Evolutionary conservation across 108 stramenopile genomes (phyloP).

Genomic region (Skeletonema marinoi): DNA sequence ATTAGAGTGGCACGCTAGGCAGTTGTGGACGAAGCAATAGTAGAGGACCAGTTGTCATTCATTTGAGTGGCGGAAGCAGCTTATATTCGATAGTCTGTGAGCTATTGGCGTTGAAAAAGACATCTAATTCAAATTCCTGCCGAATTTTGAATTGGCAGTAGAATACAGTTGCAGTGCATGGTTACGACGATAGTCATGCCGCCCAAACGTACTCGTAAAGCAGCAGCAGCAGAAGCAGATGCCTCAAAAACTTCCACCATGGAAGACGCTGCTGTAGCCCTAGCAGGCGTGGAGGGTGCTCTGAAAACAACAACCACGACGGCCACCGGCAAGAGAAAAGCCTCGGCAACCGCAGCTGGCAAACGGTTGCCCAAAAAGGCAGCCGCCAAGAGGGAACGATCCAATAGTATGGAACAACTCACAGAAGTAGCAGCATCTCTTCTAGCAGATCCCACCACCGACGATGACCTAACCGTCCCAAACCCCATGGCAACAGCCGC

Average conservation of each 20-base stretch:
- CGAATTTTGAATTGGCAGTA: not conserved
- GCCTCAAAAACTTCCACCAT: conserved; percentile 5
- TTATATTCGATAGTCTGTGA: not conserved
- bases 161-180: not conserved
- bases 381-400: conserved; percentile 5
- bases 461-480: conserved; percentile 11
- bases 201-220: conserved; percentile 18
- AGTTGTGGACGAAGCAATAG: not conserved
- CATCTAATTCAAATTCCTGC: not conserved
- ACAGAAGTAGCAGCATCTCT: conserved; percentile 38
- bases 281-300: conserved; percentile 44
- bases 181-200: conserved; percentile 3
- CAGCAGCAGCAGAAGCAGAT: not conserved
- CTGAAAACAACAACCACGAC: conserved; percentile 11
- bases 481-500: conserved; percentile 10
- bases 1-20: not conserved
- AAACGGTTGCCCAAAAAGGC: conserved; percentile 2
- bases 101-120: not conserved
- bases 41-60: not conserved
- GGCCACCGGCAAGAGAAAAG: conserved; percentile 8
- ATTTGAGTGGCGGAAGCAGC: not conserved
- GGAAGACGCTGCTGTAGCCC: conserved; percentile 41
- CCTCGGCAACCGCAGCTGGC: not conserved
- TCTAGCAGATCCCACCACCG: conserved; percentile 26
- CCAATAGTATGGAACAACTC: conserved; percentile 37